These are phyloP conservation scores for Rubus parviflorus DNA, from an alignment of 306 rosid species.

Conservation along the genomic window DNA sequence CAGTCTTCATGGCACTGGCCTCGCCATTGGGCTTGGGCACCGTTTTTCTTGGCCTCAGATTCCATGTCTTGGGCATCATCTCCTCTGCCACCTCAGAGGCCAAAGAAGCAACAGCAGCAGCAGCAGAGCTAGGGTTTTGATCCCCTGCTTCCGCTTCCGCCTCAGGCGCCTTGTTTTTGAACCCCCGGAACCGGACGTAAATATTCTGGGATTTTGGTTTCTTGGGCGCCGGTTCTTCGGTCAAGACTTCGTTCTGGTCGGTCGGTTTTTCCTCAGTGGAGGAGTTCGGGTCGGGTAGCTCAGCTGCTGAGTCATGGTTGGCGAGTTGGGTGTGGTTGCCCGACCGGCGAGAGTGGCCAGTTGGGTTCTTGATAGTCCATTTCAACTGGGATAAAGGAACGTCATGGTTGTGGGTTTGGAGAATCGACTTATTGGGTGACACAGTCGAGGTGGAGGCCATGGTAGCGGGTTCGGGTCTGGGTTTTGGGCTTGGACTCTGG, in stretches of 20 bases:
- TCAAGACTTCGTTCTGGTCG: background rate
- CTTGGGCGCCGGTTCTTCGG: background rate
- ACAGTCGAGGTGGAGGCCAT: slow-evolving; percentile 20
- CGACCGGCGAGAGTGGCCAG: background rate
- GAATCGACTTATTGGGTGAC: slow-evolving; percentile 10
- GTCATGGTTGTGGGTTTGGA: slow-evolving; percentile 16
- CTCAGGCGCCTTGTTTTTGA: slow-evolving; percentile 2
- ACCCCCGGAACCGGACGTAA: background rate
- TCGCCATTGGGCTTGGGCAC: slow-evolving; percentile 12
- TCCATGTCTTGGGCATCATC: slow-evolving; percentile 28
- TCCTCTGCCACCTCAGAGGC: background rate
- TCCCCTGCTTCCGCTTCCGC: background rate
- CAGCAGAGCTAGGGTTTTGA: background rate
- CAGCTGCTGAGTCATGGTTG: background rate
- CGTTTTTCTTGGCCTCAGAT: slow-evolving; percentile 39
- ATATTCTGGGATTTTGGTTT: slow-evolving; percentile 12
- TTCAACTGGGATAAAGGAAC: slow-evolving; percentile 17
- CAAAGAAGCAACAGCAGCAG: background rate
- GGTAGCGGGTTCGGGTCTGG: background rate
- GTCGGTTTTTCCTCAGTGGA: background rate
- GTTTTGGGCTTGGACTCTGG: background rate
- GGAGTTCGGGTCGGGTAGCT: background rate
- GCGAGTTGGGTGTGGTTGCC: background rate
- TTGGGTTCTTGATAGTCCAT: slow-evolving; percentile 7
- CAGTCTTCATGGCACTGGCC: background rate